Evolutionary conservation across 169 alveolate genomes (phyloP).

Genomic region (Plasmodium billcollinsi): DNA sequence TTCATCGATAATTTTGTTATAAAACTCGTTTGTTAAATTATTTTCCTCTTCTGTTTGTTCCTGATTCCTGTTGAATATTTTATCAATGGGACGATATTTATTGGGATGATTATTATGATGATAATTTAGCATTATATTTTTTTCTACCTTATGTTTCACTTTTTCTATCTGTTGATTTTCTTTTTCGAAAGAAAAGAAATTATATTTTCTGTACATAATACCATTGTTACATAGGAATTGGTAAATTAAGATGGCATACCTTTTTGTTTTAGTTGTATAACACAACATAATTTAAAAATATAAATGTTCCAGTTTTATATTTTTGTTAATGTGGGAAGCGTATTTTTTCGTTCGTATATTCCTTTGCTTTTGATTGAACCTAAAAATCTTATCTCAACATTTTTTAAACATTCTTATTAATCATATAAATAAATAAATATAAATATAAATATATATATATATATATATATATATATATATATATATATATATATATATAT

Average conservation of each 20-base stretch:
- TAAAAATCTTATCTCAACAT: no score
- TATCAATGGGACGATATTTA: background rate
- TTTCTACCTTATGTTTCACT: background rate
- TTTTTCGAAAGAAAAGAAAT: background rate
- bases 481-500: no score
- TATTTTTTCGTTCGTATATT: no score
- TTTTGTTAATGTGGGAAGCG: background rate
- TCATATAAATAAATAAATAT: no score
- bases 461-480: no score
- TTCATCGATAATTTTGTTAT: constrained; percentile 31
- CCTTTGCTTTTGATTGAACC: no score
- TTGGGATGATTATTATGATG: no score
- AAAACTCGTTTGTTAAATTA: constrained; percentile 26
- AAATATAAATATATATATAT: no score
- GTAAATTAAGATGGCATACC: background rate
- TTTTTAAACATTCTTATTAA: no score
- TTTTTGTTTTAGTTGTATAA: background rate
- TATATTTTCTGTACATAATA: background rate
- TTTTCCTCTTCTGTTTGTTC: constrained; percentile 5
- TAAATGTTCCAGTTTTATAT: background rate
- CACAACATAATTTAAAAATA: background rate
- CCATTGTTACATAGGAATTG: background rate
- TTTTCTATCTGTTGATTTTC: background rate
- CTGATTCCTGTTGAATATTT: no score
- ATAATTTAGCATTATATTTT: background rate